Conservation (phyloP, 1,139 yeast genomes). For the Spathaspora sp. region DNA sequence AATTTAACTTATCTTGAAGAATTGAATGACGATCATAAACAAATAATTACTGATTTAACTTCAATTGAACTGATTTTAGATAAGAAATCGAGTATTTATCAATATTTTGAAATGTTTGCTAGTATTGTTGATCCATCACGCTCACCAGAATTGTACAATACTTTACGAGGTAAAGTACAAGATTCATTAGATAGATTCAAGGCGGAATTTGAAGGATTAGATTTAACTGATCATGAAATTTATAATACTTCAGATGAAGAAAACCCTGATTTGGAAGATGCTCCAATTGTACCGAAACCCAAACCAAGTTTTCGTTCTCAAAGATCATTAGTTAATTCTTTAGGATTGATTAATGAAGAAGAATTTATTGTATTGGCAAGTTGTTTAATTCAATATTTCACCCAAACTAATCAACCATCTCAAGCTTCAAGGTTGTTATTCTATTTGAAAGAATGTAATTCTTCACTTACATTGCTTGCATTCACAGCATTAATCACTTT, state of each 20-base stretch:
- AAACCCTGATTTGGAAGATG: slow-evolving; percentile 14
- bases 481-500: slow-evolving; percentile 35
- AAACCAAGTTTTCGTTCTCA: slow-evolving; percentile 13
- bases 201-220: slow-evolving; percentile 24
- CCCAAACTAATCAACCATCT: slow-evolving; percentile 14
- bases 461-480: slow-evolving; percentile 21
- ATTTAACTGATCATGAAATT: slow-evolving; percentile 31
- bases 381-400: slow-evolving; percentile 27
- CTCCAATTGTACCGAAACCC: slow-evolving; percentile 1
- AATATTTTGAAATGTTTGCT: slow-evolving; percentile 29
- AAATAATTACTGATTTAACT: slow-evolving; percentile 25
- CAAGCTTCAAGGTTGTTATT: slow-evolving; percentile 25
- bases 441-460: slow-evolving; percentile 19
- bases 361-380: slow-evolving; percentile 33
- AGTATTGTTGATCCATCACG: slow-evolving; percentile 24
- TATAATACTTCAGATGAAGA: slow-evolving; percentile 21
- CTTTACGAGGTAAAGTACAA: slow-evolving; percentile 20
- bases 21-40: slow-evolving; percentile 11
- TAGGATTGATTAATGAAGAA: slow-evolving; percentile 36
- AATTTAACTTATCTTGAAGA: slow-evolving; percentile 28
- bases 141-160: slow-evolving; percentile 22
- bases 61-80: slow-evolving; percentile 21
- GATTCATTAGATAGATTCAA: slow-evolving; percentile 22
- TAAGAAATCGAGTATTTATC: slow-evolving; percentile 12
- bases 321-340: slow-evolving; percentile 28